Evolutionary conservation across 139 green algal genomes (phyloP).

Genomic region (Bryopsis sp.): DNA sequence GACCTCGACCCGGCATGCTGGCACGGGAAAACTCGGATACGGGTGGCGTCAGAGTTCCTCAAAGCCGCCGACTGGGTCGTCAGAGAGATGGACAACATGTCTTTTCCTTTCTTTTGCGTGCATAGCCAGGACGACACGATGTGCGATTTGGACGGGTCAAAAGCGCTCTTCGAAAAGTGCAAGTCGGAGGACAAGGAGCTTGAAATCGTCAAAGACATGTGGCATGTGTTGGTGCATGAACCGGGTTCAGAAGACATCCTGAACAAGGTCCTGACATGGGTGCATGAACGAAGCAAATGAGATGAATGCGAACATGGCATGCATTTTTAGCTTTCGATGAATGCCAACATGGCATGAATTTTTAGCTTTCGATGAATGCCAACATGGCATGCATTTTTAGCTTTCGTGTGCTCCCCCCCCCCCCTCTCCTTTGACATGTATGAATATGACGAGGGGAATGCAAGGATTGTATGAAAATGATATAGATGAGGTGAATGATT

Average conservation of each 20-base stretch:
- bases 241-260: background rate
- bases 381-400: too few species aligned
- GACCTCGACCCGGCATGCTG: background rate
- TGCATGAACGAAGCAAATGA: constrained; percentile 6
- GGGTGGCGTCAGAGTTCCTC: background rate
- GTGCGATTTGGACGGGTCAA: constrained; percentile 1
- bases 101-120: constrained; percentile 1
- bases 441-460: too few species aligned
- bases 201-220: background rate
- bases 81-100: background rate
- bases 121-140: constrained; percentile 2
- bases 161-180: background rate
- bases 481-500: too few species aligned
- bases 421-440: too few species aligned
- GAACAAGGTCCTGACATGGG: constrained; percentile 23
- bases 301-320: too few species aligned
- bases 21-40: background rate
- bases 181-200: constrained; percentile 5
- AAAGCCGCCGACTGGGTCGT: background rate
- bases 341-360: too few species aligned
- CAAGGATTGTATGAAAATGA: too few species aligned
- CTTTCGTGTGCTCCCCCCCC: too few species aligned
- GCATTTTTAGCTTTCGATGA: too few species aligned
- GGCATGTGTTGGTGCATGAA: constrained; percentile 5
- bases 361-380: too few species aligned